phyloP scores from a whole-genome alignment of 2,329 filamentous ascomycete genomes.

The Rhynchosporium graminicola region DNA sequence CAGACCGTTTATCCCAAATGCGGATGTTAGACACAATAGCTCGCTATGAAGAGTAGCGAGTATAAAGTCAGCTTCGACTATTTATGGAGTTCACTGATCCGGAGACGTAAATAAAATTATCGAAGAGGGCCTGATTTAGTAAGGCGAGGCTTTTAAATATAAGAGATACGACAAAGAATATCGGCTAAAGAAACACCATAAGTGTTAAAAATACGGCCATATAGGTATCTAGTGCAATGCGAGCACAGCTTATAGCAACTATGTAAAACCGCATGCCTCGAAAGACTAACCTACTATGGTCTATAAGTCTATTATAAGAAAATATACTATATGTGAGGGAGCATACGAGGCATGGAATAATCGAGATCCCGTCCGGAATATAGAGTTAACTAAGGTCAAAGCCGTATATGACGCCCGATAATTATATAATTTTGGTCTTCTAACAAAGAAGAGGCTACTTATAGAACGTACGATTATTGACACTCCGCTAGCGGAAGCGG shows the following conservation, averaged over 20 bases:
- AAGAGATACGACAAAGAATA: slow-evolving; percentile 25
- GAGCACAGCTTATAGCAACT: slow-evolving; percentile 24
- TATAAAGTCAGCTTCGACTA: slow-evolving; percentile 18
- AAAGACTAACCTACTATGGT: not conserved
- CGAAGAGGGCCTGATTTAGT: slow-evolving; percentile 13
- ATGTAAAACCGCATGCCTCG: slow-evolving; percentile 18
- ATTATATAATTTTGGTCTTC: not conserved
- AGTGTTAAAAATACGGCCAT: slow-evolving; percentile 28
- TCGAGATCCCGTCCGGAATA: too few relatives aligned
- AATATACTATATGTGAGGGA: too few relatives aligned
- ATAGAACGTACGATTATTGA: not conserved
- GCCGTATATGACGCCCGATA: not conserved
- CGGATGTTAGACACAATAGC: slow-evolving; percentile 21
- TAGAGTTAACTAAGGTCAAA: too few relatives aligned
- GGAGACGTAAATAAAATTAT: slow-evolving; percentile 13
- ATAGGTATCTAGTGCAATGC: slow-evolving; percentile 28
- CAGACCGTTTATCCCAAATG: not conserved
- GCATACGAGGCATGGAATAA: too few relatives aligned
- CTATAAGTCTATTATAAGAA: too few relatives aligned
- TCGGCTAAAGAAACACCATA: slow-evolving; percentile 25
- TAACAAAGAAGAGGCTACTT: not conserved
- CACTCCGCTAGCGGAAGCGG: not conserved
- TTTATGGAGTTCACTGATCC: slow-evolving; percentile 19
- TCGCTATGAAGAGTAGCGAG: slow-evolving; percentile 11
- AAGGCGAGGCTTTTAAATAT: slow-evolving; percentile 19